phyloP scores from a whole-genome alignment of 495 filamentous ascomycete genomes.

The Bombardia bombarda region DNA sequence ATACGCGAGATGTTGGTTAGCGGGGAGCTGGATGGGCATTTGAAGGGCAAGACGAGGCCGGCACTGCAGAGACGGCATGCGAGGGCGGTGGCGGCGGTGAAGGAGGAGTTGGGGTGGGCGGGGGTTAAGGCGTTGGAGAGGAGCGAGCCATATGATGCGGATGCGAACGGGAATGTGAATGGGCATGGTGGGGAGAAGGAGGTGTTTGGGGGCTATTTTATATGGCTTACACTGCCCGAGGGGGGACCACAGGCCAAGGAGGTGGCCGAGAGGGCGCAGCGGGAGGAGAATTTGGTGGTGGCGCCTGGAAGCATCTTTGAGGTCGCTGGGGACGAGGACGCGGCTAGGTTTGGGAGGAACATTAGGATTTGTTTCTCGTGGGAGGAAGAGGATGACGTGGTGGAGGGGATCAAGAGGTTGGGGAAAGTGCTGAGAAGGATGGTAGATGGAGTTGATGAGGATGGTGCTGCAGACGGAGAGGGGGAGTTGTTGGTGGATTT shows the following conservation, averaged over 20 bases:
- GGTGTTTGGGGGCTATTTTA: conserved; percentile 67
- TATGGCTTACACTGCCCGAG: conserved; percentile 69
- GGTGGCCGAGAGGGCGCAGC: conserved; percentile 46
- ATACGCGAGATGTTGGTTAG: conserved; percentile 50
- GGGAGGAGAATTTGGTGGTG: conserved; percentile 54
- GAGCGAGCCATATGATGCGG: no score
- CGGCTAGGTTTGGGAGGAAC: conserved; percentile 40
- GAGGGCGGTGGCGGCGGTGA: conserved; percentile 45
- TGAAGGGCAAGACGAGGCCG: conserved; percentile 35
- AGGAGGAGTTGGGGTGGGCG: conserved; percentile 47
- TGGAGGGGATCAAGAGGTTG: conserved; percentile 59
- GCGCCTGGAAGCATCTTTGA: conserved; percentile 59
- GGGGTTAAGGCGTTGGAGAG: conserved; percentile 40
- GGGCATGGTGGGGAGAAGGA: conserved; percentile 13
- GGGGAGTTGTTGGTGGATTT: background rate
- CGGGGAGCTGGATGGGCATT: conserved; percentile 39
- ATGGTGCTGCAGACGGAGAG: background rate
- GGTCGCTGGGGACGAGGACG: conserved; percentile 48
- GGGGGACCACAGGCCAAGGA: conserved; percentile 35
- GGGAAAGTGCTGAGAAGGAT: conserved; percentile 34
- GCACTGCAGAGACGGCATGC: conserved; percentile 51
- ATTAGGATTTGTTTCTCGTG: conserved; percentile 69
- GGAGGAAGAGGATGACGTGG: conserved; percentile 60
- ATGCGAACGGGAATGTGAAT: no score
- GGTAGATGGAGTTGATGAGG: background rate